A percentile compares a stretch with the other conserved stretches of the same genome.
These are phyloP conservation scores for Eucalyptus pauciflora DNA, from an alignment of 345 rosid species.

Conservation along the genomic window DNA sequence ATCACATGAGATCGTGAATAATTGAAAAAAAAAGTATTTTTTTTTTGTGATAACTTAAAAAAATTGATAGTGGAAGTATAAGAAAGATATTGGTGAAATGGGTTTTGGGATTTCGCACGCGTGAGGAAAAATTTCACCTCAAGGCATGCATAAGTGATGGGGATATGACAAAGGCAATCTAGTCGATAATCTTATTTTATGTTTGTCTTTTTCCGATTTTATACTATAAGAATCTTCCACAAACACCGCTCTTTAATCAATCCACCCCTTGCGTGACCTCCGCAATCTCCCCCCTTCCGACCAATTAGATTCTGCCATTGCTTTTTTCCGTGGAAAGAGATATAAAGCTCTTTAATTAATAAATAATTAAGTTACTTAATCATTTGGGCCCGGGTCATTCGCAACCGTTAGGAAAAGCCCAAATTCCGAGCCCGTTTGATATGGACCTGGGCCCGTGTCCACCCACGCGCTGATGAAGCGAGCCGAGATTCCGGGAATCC, in stretches of 20 bases:
- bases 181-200: neutral
- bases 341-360: neutral
- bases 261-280: neutral
- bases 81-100: neutral
- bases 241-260: neutral
- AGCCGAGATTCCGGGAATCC: neutral
- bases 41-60: neutral
- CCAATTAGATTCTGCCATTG: neutral
- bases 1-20: neutral
- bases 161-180: neutral
- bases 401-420: neutral
- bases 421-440: neutral
- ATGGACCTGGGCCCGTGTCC: neutral
- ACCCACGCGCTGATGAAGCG: neutral
- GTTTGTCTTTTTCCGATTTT: neutral
- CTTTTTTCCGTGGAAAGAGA: neutral
- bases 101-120: neutral
- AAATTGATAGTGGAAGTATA: neutral
- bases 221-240: neutral
- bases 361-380: neutral
- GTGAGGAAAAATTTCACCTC: neutral
- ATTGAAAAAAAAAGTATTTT: neutral
- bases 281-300: neutral
- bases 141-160: neutral
- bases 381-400: neutral